A percentile compares a stretch with the other conserved stretches of the same genome.
Evolutionary conservation across 2,329 filamentous ascomycete genomes (phyloP).

Genomic region (Gremmenia infestans): DNA sequence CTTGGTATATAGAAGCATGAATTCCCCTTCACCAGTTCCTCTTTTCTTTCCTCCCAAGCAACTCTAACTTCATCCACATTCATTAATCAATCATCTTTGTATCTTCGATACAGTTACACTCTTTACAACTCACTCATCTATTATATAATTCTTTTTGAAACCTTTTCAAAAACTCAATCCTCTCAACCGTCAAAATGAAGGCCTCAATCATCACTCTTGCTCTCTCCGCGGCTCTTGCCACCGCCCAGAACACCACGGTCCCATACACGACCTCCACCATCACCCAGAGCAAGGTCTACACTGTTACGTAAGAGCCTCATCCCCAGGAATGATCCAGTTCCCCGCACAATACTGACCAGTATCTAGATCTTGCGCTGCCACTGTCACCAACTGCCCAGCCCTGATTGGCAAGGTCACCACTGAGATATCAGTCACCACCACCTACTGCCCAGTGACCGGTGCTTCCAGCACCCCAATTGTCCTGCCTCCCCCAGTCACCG

Average conservation of each 20-base stretch:
- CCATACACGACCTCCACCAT: not conserved
- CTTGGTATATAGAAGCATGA: not conserved
- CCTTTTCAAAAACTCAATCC: not conserved
- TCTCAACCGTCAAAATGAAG: not conserved
- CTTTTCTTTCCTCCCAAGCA: not conserved
- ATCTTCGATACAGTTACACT: not conserved
- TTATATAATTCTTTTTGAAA: not conserved
- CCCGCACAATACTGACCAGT: not conserved
- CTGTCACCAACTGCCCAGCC: conserved; percentile 1
- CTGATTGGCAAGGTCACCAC: not conserved
- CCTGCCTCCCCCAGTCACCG: not conserved
- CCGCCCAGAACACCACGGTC: not conserved
- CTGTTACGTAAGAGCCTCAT: not conserved
- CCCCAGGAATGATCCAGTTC: not conserved
- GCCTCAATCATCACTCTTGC: conserved; percentile 1
- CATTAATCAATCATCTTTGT: not conserved
- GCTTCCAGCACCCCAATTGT: not conserved
- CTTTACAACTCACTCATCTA: not conserved
- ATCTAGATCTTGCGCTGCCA: not conserved
- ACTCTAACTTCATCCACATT: not conserved
- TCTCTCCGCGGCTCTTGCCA: not conserved
- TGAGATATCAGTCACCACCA: not conserved
- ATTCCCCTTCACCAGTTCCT: not conserved
- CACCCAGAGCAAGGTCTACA: not conserved
- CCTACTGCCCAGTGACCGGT: not conserved